Base-by-base conservation (phyloP, 176 grass and related monocot species). In the Avena atlantica region DNA sequence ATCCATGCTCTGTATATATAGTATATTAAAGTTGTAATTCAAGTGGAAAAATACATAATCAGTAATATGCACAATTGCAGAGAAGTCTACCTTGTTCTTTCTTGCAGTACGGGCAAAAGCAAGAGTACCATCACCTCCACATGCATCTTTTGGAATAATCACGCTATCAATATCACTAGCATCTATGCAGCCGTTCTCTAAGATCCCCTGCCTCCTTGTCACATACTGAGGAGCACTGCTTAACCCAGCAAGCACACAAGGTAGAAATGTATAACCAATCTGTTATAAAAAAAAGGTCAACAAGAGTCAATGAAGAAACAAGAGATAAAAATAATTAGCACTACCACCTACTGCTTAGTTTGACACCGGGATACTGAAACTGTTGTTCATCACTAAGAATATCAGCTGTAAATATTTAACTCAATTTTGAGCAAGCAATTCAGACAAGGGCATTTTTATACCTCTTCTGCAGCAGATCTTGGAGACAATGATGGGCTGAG, bases 201-300 rank as follows among this genome's bases (percentile, higher is more conserved):
- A 88, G 27, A 10, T 86, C 68, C 79, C 83, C n/a, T 80, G 66
- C 51, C 63, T 76, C 75, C 71, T 86, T 24, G 65, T 90, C 74
- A 91, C 92, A 94, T 98, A 98, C 72, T 89, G 94, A 76, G 94
- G 94, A 64, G 96, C 94, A 66, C 56, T 90, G 78, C 92, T 96
- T 93, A 96, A 87, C 67, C 97, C 97, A 2, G 92, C 90, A 2
- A 98, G 92, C 73, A 96, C 92, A 84, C 94, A 98, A 9, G 97
- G 94, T 48, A 98, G 87, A 89, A 96, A 98, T 25, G 96, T 98
- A 88, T 96, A 89, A 52, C 96, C 96, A 88, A 98, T 92, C 93
- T 98, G 86, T 84, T 83, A 14, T 3, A 84, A 76, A 69, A 70
- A 70, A 69, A 65, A 79, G 1, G 86, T 51, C 61, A 53, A 74